Base-by-base conservation (phyloP, 2,329 filamentous ascomycete genomes). In the Penicillium psychrosexuale region DNA sequence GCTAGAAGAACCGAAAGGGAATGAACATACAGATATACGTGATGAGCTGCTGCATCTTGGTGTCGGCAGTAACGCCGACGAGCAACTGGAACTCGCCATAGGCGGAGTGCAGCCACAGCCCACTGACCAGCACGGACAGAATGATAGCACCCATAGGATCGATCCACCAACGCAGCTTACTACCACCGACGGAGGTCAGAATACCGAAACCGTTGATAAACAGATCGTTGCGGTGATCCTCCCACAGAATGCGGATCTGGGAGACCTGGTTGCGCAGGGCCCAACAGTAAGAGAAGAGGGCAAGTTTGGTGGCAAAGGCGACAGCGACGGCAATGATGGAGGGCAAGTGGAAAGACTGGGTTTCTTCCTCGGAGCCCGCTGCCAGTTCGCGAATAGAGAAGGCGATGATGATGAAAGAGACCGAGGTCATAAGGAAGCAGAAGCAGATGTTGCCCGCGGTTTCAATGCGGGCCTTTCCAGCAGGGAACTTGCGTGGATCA, bases 141-240 rank as follows among this genome's bases (percentile, higher is more conserved):
- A 94, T 72, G 64, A 97, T 88, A 65, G 94, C 93, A 40, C 94
- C 94, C 77, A 89, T 85, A 0, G 94, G 91, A 75, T 99, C 94
- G 61, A 99, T 86, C 90, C 91, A 97, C 93, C 93, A 97, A 56
- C 80, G 79, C 22, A 97, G 79, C 78, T 96, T 95, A 61, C 86
- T 85, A 33, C 94, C 94, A 52, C 91, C 90, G n/a, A 97, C 87
- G 3, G 89, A 93, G 1, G 92, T 97, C 51, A 97, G 75, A 60
- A 97, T 86, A 83, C 89, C 91, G 64, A 96, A 91, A 51, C 91
- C 91, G 72, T 97, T 99, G 81, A 99, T 91, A 66, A 96, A 81
- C n/a, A 99, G 80, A 69, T 99, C 94, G 69, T 99, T 99, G 58
- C 94, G 87, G 77, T 99, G 94, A 69, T 97, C 93, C 73, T 96